Conservation (phyloP, 2,329 filamentous ascomycete species). For the Cryphonectria nitschkei region DNA sequence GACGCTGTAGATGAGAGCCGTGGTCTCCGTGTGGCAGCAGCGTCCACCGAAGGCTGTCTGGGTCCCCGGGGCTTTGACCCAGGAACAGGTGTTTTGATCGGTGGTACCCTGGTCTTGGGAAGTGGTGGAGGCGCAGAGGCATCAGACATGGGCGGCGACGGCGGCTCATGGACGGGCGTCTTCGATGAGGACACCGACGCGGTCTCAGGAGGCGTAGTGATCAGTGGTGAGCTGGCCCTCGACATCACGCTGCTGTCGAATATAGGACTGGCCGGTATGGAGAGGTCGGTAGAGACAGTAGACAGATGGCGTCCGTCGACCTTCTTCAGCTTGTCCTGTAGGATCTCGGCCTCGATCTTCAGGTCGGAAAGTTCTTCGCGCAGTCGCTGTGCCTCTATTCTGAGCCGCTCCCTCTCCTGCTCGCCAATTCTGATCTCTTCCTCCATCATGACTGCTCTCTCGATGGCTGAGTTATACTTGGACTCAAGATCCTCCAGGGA, state of each 20-base stretch:
- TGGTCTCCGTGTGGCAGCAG: conserved; percentile 58
- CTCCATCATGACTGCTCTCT: conserved; percentile 89
- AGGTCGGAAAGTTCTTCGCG: conserved; percentile 91
- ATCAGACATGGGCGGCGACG: conserved; percentile 93
- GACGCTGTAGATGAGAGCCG: conserved; percentile 43
- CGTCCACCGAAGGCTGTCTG: conserved; percentile 59
- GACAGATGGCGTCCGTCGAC: conserved; percentile 58
- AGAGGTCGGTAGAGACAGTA: conserved; percentile 64
- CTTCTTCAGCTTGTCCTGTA: conserved; percentile 90
- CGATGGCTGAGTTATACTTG: conserved; percentile 94
- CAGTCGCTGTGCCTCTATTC: conserved; percentile 88
- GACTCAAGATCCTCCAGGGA: conserved; percentile 96
- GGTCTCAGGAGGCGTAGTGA: conserved; percentile 76
- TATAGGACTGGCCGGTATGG: conserved; percentile 68
- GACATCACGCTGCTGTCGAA: conserved; percentile 79
- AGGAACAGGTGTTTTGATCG: conserved; percentile 48
- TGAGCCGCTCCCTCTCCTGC: conserved; percentile 84
- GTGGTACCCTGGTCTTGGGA: conserved; percentile 40
- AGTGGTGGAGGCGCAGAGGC: conserved; percentile 66
- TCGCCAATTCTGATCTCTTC: conserved; percentile 92
- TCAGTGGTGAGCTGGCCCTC: conserved; percentile 88
- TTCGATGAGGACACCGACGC: conserved; percentile 49
- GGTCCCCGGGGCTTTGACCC: conserved; percentile 46
- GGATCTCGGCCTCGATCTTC: conserved; percentile 92
- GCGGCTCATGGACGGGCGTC: conserved; percentile 75